Conservation (phyloP, 1,284 basidiomycete species). For the Schizophyllum commune region DNA sequence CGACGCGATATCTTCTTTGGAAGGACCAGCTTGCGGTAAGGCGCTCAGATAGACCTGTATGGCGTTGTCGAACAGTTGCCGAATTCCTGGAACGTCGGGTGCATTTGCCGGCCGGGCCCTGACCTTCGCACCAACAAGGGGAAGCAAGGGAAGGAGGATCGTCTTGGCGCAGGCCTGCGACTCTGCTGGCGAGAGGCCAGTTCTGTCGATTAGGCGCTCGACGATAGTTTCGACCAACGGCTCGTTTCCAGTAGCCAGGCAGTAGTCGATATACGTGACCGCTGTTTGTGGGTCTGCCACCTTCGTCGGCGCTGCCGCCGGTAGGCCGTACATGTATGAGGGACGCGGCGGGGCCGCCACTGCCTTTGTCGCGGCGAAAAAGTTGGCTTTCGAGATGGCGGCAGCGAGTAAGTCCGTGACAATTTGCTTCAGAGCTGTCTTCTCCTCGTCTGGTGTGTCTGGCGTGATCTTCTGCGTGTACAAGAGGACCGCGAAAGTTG, state of each 20-base stretch:
- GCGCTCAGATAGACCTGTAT: not conserved
- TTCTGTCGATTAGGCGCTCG: not conserved
- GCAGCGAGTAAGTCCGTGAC: conserved; percentile 1
- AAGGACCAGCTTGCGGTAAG: not conserved
- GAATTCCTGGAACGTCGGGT: not conserved
- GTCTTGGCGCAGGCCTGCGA: not conserved
- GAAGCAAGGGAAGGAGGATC: conserved; percentile 2
- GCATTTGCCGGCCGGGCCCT: not conserved
- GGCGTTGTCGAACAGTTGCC: not conserved
- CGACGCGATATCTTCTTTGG: not conserved
- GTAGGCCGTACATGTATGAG: not conserved
- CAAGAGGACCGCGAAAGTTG: not conserved
- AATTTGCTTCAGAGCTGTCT: not conserved
- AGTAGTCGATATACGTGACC: conserved; percentile 2
- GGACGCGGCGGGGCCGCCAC: too few species aligned
- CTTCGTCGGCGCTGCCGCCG: not conserved
- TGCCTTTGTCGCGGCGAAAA: not conserved
- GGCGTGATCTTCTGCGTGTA: not conserved
- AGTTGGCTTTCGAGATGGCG: conserved; percentile 1
- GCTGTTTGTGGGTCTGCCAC: not conserved
- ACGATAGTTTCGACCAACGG: not conserved
- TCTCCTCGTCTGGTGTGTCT: not conserved
- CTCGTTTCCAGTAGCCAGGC: not conserved
- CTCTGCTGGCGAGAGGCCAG: not conserved
- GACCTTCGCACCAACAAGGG: not conserved